A percentile compares a stretch with the other conserved stretches of the same genome.
Conservation (phyloP, 768 basidiomycete species). For the Glaciozyma antarctica region DNA sequence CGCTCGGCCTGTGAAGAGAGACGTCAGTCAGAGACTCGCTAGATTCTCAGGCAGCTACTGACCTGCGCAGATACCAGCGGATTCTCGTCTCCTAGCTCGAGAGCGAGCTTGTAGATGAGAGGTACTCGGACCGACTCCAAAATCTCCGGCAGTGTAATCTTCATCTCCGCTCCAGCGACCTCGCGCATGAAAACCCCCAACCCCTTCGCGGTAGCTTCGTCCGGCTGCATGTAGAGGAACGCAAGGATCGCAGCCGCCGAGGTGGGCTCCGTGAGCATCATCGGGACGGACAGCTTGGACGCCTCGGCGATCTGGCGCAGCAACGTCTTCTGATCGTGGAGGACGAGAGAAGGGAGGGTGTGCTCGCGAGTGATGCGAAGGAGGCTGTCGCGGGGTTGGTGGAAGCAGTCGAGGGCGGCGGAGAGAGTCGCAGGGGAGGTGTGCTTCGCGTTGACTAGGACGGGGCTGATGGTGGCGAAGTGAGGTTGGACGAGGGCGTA, state of each 20-base stretch:
- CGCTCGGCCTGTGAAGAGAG: slow-evolving; percentile 16
- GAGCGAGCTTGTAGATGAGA: slow-evolving; percentile 63
- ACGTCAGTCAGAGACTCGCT: slow-evolving; percentile 36
- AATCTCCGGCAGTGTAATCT: background rate
- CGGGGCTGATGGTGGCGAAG: slow-evolving; percentile 57
- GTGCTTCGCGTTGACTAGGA: slow-evolving; percentile 53
- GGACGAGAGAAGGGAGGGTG: slow-evolving; percentile 63
- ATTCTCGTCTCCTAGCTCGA: slow-evolving; percentile 65
- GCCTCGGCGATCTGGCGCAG: slow-evolving; percentile 56
- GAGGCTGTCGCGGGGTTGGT: slow-evolving; percentile 50
- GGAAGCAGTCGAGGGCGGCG: slow-evolving; percentile 63
- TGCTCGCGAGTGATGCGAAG: slow-evolving; percentile 54
- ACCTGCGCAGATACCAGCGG: slow-evolving; percentile 45
- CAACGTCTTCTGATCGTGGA: slow-evolving; percentile 50
- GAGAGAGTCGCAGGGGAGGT: slow-evolving; percentile 52
- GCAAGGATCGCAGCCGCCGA: slow-evolving; percentile 50
- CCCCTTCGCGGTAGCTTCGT: background rate
- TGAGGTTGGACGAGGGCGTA: slow-evolving; percentile 64
- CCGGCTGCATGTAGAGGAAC: slow-evolving; percentile 49
- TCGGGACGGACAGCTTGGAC: slow-evolving; percentile 43
- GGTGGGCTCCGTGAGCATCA: slow-evolving; percentile 51
- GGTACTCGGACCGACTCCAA: slow-evolving; percentile 51
- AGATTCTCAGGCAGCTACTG: slow-evolving; percentile 24
- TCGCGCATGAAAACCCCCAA: slow-evolving; percentile 8
- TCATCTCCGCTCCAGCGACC: background rate